These are phyloP conservation scores for Verticillium nubilum DNA, from an alignment of 2,329 filamentous ascomycete genomes.

Conservation along the genomic window DNA sequence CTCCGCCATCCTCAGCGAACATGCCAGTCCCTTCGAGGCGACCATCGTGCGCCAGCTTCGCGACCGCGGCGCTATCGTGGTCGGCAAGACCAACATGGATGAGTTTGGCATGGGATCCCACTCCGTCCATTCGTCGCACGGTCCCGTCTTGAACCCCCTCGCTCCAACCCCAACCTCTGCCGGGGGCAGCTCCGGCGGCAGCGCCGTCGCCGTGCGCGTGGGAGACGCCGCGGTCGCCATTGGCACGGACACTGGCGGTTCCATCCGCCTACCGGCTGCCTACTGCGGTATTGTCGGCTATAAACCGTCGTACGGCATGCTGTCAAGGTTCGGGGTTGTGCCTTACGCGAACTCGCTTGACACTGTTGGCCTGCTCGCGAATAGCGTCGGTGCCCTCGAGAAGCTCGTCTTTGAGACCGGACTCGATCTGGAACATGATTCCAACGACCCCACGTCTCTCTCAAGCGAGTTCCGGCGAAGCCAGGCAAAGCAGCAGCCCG, in stretches of 20 bases:
- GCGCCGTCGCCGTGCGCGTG: slow-evolving; percentile 67
- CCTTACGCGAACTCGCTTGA: slow-evolving; percentile 91
- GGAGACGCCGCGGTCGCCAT: not conserved
- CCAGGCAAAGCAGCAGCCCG: slow-evolving; percentile 24
- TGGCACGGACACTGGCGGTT: slow-evolving; percentile 63
- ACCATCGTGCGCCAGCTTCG: slow-evolving; percentile 69
- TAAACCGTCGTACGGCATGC: slow-evolving; percentile 85
- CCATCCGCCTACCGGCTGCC: slow-evolving; percentile 78
- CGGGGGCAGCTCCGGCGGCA: slow-evolving; percentile 90
- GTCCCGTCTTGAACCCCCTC: slow-evolving; percentile 53
- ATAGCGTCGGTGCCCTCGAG: slow-evolving; percentile 43
- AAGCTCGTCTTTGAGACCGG: slow-evolving; percentile 44
- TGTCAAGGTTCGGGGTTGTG: slow-evolving; percentile 81
- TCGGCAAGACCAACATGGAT: slow-evolving; percentile 88
- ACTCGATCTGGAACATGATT: slow-evolving; percentile 53
- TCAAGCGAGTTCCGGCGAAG: slow-evolving; percentile 46
- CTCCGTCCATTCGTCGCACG: slow-evolving; percentile 64
- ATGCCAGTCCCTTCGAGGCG: slow-evolving; percentile 74
- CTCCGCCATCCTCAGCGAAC: slow-evolving; percentile 66
- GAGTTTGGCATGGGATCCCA: slow-evolving; percentile 96
- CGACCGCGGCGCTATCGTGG: slow-evolving; percentile 54
- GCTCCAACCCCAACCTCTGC: slow-evolving; percentile 50
- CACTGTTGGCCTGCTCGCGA: slow-evolving; percentile 74
- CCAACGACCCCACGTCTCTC: slow-evolving; percentile 70
- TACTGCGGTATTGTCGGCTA: slow-evolving; percentile 81